Base-by-base conservation (phyloP, 2,329 filamentous ascomycete genomes). In the Cladosporium oxysporum region DNA sequence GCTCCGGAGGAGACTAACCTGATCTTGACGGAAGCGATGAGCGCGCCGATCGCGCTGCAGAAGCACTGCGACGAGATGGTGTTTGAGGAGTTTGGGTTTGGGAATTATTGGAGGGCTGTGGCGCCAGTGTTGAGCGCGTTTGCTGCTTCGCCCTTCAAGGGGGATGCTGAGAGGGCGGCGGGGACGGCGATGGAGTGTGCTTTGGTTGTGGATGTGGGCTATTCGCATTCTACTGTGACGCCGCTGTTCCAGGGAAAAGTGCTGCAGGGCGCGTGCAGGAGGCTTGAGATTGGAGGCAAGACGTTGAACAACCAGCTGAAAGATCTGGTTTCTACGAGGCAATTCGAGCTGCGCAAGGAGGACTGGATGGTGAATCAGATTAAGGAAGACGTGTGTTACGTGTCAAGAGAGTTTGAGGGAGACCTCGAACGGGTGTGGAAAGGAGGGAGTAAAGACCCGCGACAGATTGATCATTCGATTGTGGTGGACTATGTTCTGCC, bases 1-100 rank as follows among this genome's bases (percentile, higher is more conserved):
- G 26, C 35, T 11, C 91, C 94, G 0, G 82, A 85, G 62, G 89
- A 94, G 64, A 95, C 92, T n/a, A 90, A 92, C 58, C 80, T 99
- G 66, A 80, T 99, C 4, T 84, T 98, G 60, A 88, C 91, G 1
- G 95, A 99, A 78, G 90, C 92, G 55, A 90, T 93, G 4, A 97
- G 96, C 78, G 88, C 90, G 4, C 84, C 96, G 65, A 88, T 90
- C 0, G 88, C 88, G 14, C 80, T 99, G 69, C 93, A 97, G 78
- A 87, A 89, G 47, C 95, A 97, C 76, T 93, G 92, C 72, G 95
- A 99, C 75, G 94, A 99, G 81, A 92, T 99, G 75, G 87, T 98
- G 1, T 98, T 99, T 82, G 95, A 99, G 76, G 93, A 98, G 76
- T 99, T 95, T 81, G 92, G 92, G 2, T 99, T 99, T 78, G 87